Base-by-base conservation (phyloP, 768 basidiomycete genomes). In the Kwoniella sp. region DNA sequence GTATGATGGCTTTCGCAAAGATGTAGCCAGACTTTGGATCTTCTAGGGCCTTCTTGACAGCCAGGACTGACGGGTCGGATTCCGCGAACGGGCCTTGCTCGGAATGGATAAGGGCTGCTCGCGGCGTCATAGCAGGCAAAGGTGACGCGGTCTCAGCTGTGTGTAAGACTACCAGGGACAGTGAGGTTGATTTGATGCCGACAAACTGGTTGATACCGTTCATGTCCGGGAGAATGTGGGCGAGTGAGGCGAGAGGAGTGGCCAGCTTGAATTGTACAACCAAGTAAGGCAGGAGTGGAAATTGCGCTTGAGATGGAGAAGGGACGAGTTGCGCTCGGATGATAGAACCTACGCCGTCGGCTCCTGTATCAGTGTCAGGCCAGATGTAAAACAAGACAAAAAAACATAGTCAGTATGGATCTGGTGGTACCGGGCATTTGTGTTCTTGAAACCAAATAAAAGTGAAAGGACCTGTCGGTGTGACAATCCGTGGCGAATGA, bases 301-400 rank as follows among this genome's bases (percentile, higher is more conserved):
- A 58, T 17, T 49, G 21, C 8, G 58, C 36, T 13, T 52, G 30
- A 44, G 8, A 6, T 9, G 40, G 17, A 9, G 33, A 19, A 15
- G 68, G 68, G n/a, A 49, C 48, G 10, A 62, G 50, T 22, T 65
- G 58, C 10, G 58, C 48, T 25, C 68, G 53, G 2, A 65, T 8
- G 8, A 50, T 24, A 6, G 63, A 65, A 15, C 63, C 63, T 4
- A 68, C 40, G 15, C 68, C 68, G 55, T 68, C 68, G 33, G 68
- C 68, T 26, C 64, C 68, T 68, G 37, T 12, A n/a, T n/a, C n/a
- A n/a, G n/a, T n/a, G n/a, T n/a, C n/a, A n/a, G n/a, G n/a, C n/a
- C n/a, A n/a, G n/a, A n/a, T n/a, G n/a, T n/a, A n/a, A n/a, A n/a
- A n/a, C n/a, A n/a, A n/a, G n/a, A n/a, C n/a, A n/a, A n/a, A n/a